Base-by-base conservation (phyloP, 1,284 basidiomycete genomes). In the Tylopilus sp. region DNA sequence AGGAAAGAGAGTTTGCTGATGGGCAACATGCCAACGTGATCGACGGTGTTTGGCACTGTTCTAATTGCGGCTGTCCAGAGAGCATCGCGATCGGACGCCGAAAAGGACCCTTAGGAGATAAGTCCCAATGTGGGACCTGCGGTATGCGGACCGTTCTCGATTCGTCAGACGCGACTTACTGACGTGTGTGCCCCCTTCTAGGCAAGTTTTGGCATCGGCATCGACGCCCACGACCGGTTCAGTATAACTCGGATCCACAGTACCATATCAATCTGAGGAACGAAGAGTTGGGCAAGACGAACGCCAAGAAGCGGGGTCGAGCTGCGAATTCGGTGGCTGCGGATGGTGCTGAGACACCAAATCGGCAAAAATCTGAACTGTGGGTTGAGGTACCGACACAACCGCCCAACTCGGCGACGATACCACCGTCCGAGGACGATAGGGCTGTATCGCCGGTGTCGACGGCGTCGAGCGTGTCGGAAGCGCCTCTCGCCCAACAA, bases 41-140 rank as follows among this genome's bases (percentile, higher is more conserved):
- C 60, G 74, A 92, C 59, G 91, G 89, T 1, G 75, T 86, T 3
- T 96, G 92, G 92, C 90, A 92, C 70, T 96, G 92, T 66, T 91
- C 88, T 37, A 93, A 93, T 63, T 94, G 86, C 56, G 92, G 92
- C 16, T 89, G 89, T 61, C 92, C 93, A 0, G 92, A 92, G 61
- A 80, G 73, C 55, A 84, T 94, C 46, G 88, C 92, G 2, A 74
- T 92, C 44, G 90, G 92, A 9, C 74, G 88, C 55, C 76, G 90
- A 57, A 95, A 95, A 66, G 93, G 93, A 2, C 92, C 91, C 3
- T 71, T 92, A 49, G 93, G 94, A 21, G 86, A 92, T 63, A 93
- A 94, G 69, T 89, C 85, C 18, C 84, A 97, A 63, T 98, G 95
- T 71, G 91, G 89, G 35, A 80, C 83, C 26, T 97, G 95, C 70